phyloP scores from a whole-genome alignment of 179 eudicot genomes.

The Beta lomatogona region DNA sequence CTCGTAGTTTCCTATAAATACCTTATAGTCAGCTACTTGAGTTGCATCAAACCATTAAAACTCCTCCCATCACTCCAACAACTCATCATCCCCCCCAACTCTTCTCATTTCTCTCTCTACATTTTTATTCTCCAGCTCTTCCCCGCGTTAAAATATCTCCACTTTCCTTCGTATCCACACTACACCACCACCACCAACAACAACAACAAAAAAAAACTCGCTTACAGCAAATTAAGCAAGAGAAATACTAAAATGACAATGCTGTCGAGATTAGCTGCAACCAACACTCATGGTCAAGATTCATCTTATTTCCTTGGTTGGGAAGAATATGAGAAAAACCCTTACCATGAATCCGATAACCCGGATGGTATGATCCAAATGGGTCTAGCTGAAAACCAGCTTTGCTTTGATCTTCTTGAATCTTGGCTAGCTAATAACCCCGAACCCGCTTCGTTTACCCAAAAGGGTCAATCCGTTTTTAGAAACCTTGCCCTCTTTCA shows the following conservation, averaged over 20 bases:
- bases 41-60: conserved; percentile 15
- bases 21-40: conserved; percentile 1
- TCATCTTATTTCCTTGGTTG: conserved; percentile 97
- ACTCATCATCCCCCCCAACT: neutral
- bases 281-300: conserved; percentile 84
- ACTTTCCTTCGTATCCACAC: conserved; percentile 24
- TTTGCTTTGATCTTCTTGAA: conserved; percentile 86
- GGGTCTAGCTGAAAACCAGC: conserved; percentile 97
- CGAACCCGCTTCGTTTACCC: conserved; percentile 60
- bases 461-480: conserved; percentile 64
- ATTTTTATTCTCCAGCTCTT: neutral
- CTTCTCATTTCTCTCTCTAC: conserved; percentile 5
- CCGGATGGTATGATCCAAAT: conserved; percentile 90
- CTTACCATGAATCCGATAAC: conserved; percentile 56
- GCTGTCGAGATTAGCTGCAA: conserved; percentile 65
- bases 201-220: neutral
- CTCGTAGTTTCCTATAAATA: conserved; percentile 21
- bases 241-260: conserved; percentile 35
- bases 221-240: neutral
- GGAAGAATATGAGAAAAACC: conserved; percentile 93
- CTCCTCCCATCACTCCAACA: neutral
- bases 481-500: conserved; percentile 90
- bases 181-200: neutral
- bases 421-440: conserved; percentile 74
- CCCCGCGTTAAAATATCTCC: neutral